These are phyloP conservation scores for Trichopus zeylanicus DNA, from an alignment of 116 monocot genomes.

Conservation along the genomic window DNA sequence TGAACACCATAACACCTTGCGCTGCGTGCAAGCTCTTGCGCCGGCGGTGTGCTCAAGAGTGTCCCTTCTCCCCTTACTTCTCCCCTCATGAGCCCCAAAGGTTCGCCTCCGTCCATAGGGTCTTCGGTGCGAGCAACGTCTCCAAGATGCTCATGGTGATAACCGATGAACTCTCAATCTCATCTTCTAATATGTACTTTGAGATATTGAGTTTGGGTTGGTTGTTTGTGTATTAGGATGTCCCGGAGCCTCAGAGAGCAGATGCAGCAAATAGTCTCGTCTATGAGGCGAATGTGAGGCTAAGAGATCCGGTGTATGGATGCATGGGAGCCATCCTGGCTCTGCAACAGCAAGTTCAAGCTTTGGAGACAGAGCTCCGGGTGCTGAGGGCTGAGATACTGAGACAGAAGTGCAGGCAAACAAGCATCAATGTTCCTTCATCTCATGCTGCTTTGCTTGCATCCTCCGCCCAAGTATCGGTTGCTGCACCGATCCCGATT, in stretches of 20 bases:
- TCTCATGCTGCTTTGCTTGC: slow-evolving; percentile 26
- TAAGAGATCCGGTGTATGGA: slow-evolving; percentile 87
- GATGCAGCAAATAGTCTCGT: slow-evolving; percentile 90
- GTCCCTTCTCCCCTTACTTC: slow-evolving; percentile 98
- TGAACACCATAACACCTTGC: slow-evolving; percentile 80
- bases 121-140: slow-evolving; percentile 99
- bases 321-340: slow-evolving; percentile 88
- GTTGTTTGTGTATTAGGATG: slow-evolving; percentile 38
- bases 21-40: slow-evolving; percentile 94
- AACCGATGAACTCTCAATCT: background rate
- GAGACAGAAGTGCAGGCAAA: slow-evolving; percentile 52
- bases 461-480: slow-evolving; percentile 21
- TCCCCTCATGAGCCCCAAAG: slow-evolving; percentile 91
- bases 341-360: slow-evolving; percentile 79
- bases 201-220: background rate
- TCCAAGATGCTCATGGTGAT: slow-evolving; percentile 93
- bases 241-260: slow-evolving; percentile 69
- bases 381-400: slow-evolving; percentile 65
- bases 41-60: slow-evolving; percentile 88
- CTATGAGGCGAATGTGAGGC: slow-evolving; percentile 81
- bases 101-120: slow-evolving; percentile 85
- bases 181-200: too few relatives aligned
- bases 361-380: slow-evolving; percentile 65
- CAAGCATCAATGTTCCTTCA: slow-evolving; percentile 18
- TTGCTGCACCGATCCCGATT: slow-evolving; percentile 22